Evolutionary conservation across 2,329 filamentous ascomycete genomes (phyloP), one percentile per base, ranked within the genome.

Genomic region (Aspergillus glaucus): DNA sequence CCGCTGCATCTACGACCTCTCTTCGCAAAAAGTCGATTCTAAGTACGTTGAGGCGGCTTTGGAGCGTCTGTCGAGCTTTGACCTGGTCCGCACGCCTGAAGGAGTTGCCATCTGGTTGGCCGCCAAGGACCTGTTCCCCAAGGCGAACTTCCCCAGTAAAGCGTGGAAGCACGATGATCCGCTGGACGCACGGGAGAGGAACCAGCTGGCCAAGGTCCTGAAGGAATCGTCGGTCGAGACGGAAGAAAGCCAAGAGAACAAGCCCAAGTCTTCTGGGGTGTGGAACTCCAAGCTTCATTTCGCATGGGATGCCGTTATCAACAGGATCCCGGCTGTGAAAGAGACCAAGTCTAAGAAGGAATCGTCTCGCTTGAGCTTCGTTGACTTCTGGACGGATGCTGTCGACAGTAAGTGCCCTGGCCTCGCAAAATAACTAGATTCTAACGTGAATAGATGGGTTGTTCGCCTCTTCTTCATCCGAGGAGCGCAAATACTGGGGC

Each of bases 401-500:
- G 85, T 97, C 51, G 91, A 96, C 68, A 87, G 87, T 90, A 69
- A 74, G 84, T 75, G 50, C n/a, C 17, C 48, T 43, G 22, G 26
- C 15, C 12, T 39, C 4, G 2, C 10, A 21, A 40, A 6, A 40
- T 40, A 21, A 15, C 3, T 19, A 15, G 3, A 21, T 8, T 67
- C 58, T 36, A 44, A 40, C 24, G 47, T 47, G 2, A 42, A 0
- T 54, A 92, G 87, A 92, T 63, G 86, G 87, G 7, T 77, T 96
- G 3, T 96, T 97, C 64, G 85, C 88, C 5, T 81, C 85, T 49
- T 82, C 80, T 9, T 86, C 91, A 6, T 94, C 90, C 1, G 84
- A 91, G 40, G 88, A 91, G 58, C 86, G 94, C 48, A 97, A 96
- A 68, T 89, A 88, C 61, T 90, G 89, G 68, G 93, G 93, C 0